Percentiles rank a stretch among this genome's conserved stretches.
phyloP scores from a whole-genome alignment of 495 filamentous ascomycete species.

The Xylaria sp. region DNA sequence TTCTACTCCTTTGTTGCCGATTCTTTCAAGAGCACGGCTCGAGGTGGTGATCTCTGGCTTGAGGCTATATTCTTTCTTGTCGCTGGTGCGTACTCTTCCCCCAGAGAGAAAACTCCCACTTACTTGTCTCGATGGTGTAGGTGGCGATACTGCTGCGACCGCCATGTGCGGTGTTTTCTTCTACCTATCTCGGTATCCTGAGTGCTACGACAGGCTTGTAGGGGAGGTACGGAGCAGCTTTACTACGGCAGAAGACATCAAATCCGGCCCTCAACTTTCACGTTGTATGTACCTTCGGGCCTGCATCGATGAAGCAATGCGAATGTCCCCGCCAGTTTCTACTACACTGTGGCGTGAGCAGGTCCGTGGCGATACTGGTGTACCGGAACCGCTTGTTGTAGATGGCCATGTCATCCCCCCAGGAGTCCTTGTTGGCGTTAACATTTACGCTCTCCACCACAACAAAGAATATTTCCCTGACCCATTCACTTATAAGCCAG shows the following conservation, averaged over 20 bases:
- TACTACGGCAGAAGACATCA: slow-evolving; percentile 45
- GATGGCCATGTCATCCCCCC: slow-evolving; percentile 57
- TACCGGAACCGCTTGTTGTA: slow-evolving; percentile 58
- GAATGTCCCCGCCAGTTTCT: slow-evolving; percentile 59
- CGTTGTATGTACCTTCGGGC: slow-evolving; percentile 53
- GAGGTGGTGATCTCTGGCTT: slow-evolving; percentile 13
- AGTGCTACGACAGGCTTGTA: slow-evolving; percentile 47
- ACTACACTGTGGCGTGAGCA: slow-evolving; percentile 53
- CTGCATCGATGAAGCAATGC: slow-evolving; percentile 65
- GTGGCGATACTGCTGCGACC: slow-evolving; percentile 54
- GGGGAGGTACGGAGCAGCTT: slow-evolving; percentile 50
- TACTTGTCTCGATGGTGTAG: background rate
- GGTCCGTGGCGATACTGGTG: background rate
- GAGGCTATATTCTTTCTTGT: slow-evolving; percentile 23
- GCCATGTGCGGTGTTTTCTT: slow-evolving; percentile 58
- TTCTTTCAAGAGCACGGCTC: background rate
- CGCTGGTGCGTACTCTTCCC: slow-evolving; percentile 39
- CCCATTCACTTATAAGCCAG: too few relatives aligned
- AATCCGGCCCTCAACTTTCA: slow-evolving; percentile 47
- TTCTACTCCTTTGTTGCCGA: slow-evolving; percentile 21
- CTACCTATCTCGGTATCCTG: slow-evolving; percentile 58
- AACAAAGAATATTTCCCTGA: too few relatives aligned
- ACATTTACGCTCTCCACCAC: slow-evolving; percentile 59
- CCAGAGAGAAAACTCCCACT: too few relatives aligned
- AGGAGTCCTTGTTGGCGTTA: slow-evolving; percentile 63